phyloP scores from a whole-genome alignment of 768 basidiomycete species.

The Leccinum sublutescens region DNA sequence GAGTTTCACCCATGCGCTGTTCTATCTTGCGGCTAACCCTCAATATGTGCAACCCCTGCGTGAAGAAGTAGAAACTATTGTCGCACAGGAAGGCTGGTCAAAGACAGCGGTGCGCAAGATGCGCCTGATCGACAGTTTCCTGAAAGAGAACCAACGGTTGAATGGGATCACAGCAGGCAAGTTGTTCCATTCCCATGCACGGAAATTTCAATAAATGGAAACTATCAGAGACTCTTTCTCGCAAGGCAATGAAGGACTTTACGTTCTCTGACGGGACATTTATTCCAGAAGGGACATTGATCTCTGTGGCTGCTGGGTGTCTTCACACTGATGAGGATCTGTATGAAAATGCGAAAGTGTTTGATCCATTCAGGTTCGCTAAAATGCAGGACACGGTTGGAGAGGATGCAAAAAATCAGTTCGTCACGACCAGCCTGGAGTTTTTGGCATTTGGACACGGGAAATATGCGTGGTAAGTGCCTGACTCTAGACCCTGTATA shows the following conservation, averaged over 20 bases:
- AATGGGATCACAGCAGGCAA: background rate
- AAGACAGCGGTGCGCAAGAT: background rate
- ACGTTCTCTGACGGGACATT: background rate
- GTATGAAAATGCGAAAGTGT: slow-evolving; percentile 36
- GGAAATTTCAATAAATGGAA: background rate
- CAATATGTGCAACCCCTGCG: background rate
- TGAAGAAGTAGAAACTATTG: background rate
- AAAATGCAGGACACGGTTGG: slow-evolving; percentile 33
- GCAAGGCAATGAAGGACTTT: background rate
- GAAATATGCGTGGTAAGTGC: background rate
- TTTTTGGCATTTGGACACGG: background rate
- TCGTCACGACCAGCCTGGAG: background rate
- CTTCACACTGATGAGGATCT: slow-evolving; percentile 12
- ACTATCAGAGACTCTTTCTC: background rate
- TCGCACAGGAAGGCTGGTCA: background rate
- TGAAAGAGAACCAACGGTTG: background rate
- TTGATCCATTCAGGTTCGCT: slow-evolving; percentile 50
- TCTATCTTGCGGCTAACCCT: background rate
- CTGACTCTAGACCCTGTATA: slow-evolving; percentile 6
- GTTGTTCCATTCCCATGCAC: background rate
- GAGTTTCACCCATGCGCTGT: background rate
- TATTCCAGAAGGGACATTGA: background rate
- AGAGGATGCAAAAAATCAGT: slow-evolving; percentile 27
- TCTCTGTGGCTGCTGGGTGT: background rate
- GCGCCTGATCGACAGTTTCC: background rate